Evolutionary conservation across 495 filamentous ascomycete species (phyloP), one percentile per base, ranked within the genome.

Genomic region (Trichoderma gamsii): DNA sequence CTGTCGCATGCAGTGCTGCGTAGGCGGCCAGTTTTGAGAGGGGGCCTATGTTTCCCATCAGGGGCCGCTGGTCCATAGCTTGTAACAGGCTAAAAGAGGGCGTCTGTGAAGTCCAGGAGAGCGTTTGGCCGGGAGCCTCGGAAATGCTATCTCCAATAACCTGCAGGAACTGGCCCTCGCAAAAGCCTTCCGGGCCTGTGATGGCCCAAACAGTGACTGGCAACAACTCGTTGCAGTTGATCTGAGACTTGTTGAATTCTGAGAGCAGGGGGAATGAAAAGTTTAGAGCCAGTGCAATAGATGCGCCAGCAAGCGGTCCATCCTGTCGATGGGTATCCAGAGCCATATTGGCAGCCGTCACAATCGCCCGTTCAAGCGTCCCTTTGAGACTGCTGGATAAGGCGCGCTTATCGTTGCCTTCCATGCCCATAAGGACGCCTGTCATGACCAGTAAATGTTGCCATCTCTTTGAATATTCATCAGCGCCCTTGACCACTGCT

Each of bases 391-490:
- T 74, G 64, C 79, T 76, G 13, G 87, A 85, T 25, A 95, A 77
- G 4, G 86, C 87, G 69, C 81, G 82, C 69, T 87, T 79, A 63
- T 90, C 85, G 70, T 87, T 84, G 44, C 83, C 82, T 70, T 93
- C 89, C 75, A 93, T 90, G 49, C 92, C 95, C 71, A 94, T 84
- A 71, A 98, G 73, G 15, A 98, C 79, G 15, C 95, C 95, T 2
- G 85, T 87, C 11, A 98, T 84, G 3, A 93, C 82, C 29, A 97
- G 80, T 32, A 92, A 73, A 78, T 98, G 95, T 78, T 92, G 88
- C 95, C 94, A 97, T 76, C 92, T 81, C 63, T 86, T 90, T 2
- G 92, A 93, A 70, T 86, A 84, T 15, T 93, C 90, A 74, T 98
- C 92, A 4, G 92, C 88, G 13, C 95, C 94, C 73, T 88, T 89